These are phyloP conservation scores for Stephania cephalantha DNA, from an alignment of 164 flowering plant species.

Conservation along the genomic window DNA sequence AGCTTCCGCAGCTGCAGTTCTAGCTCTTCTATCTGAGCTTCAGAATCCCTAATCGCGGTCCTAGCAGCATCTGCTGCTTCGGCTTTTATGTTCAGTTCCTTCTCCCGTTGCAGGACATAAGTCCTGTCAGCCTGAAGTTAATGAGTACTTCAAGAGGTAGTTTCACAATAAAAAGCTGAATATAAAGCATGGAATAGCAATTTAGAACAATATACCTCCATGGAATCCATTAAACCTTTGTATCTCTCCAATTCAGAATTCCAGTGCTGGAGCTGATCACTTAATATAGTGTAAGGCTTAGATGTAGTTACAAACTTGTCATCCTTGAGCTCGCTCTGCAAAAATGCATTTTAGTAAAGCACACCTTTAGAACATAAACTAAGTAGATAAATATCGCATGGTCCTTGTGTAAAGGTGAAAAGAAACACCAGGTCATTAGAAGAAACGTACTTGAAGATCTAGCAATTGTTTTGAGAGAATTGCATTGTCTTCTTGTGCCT, in stretches of 20 bases:
- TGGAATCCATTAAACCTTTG: slow-evolving; percentile 53
- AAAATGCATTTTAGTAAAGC: not conserved
- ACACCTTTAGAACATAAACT: slow-evolving; percentile 7
- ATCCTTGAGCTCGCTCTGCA: slow-evolving; percentile 70
- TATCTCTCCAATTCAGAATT: slow-evolving; percentile 64
- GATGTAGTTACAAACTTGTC: slow-evolving; percentile 68
- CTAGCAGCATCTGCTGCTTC: slow-evolving; percentile 59
- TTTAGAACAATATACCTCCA: slow-evolving; percentile 51
- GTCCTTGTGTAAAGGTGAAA: not conserved
- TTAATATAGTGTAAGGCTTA: slow-evolving; percentile 52
- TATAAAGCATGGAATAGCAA: slow-evolving; percentile 3
- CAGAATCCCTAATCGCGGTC: slow-evolving; percentile 34
- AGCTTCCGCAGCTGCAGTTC: slow-evolving; percentile 60
- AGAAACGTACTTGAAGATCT: slow-evolving; percentile 59
- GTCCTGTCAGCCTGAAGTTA: slow-evolving; percentile 69
- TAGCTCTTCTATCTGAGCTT: slow-evolving; percentile 55
- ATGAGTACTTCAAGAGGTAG: slow-evolving; percentile 12
- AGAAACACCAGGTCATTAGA: not conserved
- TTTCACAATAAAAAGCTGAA: slow-evolving; percentile 1
- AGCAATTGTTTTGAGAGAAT: slow-evolving; percentile 56
- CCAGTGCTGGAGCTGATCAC: slow-evolving; percentile 83
- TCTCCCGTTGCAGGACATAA: slow-evolving; percentile 62
- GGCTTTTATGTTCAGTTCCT: slow-evolving; percentile 53
- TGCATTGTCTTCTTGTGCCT: slow-evolving; percentile 55
- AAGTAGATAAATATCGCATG: not conserved